Evolutionary conservation across 78 protist genomes (phyloP), one percentile per base, ranked within the genome.

Genomic region (Guillardia theta): DNA sequence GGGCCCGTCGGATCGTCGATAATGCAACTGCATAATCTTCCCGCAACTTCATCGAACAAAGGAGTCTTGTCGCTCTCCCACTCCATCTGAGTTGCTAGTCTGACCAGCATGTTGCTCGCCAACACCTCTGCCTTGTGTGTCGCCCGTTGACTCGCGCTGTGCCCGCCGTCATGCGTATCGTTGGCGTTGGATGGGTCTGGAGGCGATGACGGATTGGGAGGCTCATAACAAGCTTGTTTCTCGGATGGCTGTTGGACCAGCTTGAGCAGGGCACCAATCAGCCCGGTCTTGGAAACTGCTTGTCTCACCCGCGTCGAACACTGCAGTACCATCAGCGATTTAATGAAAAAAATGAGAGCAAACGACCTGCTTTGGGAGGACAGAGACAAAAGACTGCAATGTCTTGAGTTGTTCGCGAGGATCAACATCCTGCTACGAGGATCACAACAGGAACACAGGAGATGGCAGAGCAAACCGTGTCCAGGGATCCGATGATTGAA

Each of bases 11-110:
- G 90, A 50, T 78, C 90, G n/a, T 78, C 90, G 53, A 37, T 27
- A 10, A 78, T 4, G 15, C 53, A 46, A 4, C 18, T 5, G 33
- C 90, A 78, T 48, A 78, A 50, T n/a, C 90, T 45, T 30, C 37
- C 48, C 18, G 50, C 44, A 9, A 43, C 90, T 48, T 78, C 90
- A 19, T 78, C 90, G 30, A 78, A n/a, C 48, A 78, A 36, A 30
- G 90, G 90, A 46, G 90, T 10, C 90, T 43, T 43, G 53, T 78
- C 90, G 53, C 53, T 18, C 48, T 78, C 90, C 90, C 45, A 43
- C 90, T 78, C 90, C 48, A 78, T 37, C 90, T 78, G 90, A 30
- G 90, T 78, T 27, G 90, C 90, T 30, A 78, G 12, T 10, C 90
- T 45, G 53, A 78, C 90, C 48, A 78, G 48, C 50, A 78, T 6